Evolutionary conservation across 1,284 basidiomycete species (phyloP), one percentile per base, ranked within the genome.

Genomic region (Marasmius sp.): DNA sequence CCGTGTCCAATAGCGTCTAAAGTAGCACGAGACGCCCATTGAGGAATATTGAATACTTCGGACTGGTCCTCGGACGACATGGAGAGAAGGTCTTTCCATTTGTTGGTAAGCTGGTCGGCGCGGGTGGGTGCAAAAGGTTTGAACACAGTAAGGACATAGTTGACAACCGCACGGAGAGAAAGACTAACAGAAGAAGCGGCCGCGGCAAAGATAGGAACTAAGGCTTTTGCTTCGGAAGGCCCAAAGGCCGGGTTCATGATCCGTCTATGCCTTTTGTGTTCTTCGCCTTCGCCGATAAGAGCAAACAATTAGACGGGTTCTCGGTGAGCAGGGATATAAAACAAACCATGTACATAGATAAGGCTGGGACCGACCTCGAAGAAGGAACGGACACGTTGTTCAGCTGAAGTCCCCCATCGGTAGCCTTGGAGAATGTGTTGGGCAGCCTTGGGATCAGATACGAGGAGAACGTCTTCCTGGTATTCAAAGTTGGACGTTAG

Each of bases 1-100:
- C 81, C 78, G 69, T 77, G 71, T 5, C 80, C 82, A 43, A 83
- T 79, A 9, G 78, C 76, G 69, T 83, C 82, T 50, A 83, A 64
- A 11, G 79, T 74, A 3, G 76, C 78, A 10, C 76, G 74, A 41
- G 78, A 76, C 18, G 75, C 52, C 77, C 79, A 81, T 6, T 60
- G 18, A 11, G 74, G 65, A 8, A 81, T 63, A 63, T 88, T 75
- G 11, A 85, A 60, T 20, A 79, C 72, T 6, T 73, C 67, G 3
- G 73, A 70, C 0, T 64, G 82, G 69, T 27, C 27, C 27, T 27
- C 27, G 5, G 27, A 27, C 5, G 3, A 73, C 66, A 33, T 34
- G 8, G 50, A 34, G 0, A 63, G 41, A 10, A 52, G 22, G 34
- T 62, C 61, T 56, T 60, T 54, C 61, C 61, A 62, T 47, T 59